phyloP scores from a whole-genome alignment of 208 protist species.

The Entamoeba histolytica region DNA sequence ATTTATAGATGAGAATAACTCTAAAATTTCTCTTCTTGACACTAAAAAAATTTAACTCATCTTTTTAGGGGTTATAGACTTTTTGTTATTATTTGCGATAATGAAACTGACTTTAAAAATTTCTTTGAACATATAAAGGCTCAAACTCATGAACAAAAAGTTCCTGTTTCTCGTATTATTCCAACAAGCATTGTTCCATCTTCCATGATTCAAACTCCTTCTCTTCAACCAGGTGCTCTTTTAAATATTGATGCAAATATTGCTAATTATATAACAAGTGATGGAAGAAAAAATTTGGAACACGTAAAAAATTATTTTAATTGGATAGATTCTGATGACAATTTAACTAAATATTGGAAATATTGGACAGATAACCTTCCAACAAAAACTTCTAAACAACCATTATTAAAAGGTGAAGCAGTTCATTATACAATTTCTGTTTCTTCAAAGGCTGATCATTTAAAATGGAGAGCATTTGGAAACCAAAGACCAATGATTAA shows the following conservation, averaged over 20 bases:
- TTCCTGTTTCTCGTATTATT: neutral
- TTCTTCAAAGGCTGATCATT: neutral
- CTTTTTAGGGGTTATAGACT: neutral
- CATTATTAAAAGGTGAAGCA: neutral
- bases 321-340: neutral
- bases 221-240: neutral
- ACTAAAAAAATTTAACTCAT: too few species aligned
- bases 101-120: neutral
- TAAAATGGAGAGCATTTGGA: neutral
- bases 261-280: neutral
- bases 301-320: neutral
- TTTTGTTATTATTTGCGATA: neutral
- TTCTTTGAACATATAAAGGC: neutral
- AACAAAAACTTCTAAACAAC: neutral
- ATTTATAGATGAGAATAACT: too few species aligned
- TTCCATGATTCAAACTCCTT: neutral
- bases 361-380: neutral
- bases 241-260: neutral
- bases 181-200: neutral
- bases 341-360: neutral
- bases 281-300: neutral
- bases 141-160: neutral
- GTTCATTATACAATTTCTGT: neutral
- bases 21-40: too few species aligned
- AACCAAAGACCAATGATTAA: neutral